Conservation (phyloP, 805 yeast species). For the Jamesozyma rosinii region DNA sequence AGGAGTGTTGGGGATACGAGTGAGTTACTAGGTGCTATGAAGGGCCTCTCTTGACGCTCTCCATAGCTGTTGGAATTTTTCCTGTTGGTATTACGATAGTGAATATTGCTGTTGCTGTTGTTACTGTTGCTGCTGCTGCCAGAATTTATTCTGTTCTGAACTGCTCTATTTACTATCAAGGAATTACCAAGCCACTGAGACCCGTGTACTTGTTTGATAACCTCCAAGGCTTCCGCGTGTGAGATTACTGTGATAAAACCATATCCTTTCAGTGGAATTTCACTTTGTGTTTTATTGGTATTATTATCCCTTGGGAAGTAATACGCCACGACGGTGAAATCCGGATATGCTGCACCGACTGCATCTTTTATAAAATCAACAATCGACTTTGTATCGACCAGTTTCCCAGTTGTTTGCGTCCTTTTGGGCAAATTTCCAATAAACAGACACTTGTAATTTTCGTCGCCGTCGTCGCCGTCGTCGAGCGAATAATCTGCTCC, state of each 20-base stretch:
- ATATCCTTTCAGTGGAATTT: slow-evolving; percentile 31
- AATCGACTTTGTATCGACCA: slow-evolving; percentile 16
- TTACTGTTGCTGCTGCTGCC: background rate
- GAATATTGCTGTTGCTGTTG: background rate
- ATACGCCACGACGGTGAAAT: slow-evolving; percentile 19
- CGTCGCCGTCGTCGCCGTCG: slow-evolving; percentile 14
- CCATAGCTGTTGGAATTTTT: background rate
- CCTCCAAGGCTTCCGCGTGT: slow-evolving; percentile 41
- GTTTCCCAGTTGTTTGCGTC: slow-evolving; percentile 23
- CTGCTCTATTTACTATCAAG: slow-evolving; percentile 33
- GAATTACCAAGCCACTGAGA: slow-evolving; percentile 29
- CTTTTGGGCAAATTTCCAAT: slow-evolving; percentile 42
- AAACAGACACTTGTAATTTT: slow-evolving; percentile 46
- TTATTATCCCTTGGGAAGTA: slow-evolving; percentile 25
- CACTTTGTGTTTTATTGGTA: slow-evolving; percentile 5
- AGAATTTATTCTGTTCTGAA: slow-evolving; percentile 22
- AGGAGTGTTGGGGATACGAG: background rate
- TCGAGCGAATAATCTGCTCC: background rate
- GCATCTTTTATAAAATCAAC: slow-evolving; percentile 37
- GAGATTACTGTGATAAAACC: slow-evolving; percentile 46
- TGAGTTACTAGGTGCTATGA: background rate
- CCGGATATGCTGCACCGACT: slow-evolving; percentile 37
- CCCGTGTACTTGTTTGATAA: slow-evolving; percentile 42
- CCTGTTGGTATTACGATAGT: background rate
- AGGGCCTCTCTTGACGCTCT: background rate